A percentile compares a stretch with the other conserved stretches of the same genome.
Evolutionary conservation across 2,329 filamentous ascomycete species (phyloP).

Genomic region (Talaromyces sp.): DNA sequence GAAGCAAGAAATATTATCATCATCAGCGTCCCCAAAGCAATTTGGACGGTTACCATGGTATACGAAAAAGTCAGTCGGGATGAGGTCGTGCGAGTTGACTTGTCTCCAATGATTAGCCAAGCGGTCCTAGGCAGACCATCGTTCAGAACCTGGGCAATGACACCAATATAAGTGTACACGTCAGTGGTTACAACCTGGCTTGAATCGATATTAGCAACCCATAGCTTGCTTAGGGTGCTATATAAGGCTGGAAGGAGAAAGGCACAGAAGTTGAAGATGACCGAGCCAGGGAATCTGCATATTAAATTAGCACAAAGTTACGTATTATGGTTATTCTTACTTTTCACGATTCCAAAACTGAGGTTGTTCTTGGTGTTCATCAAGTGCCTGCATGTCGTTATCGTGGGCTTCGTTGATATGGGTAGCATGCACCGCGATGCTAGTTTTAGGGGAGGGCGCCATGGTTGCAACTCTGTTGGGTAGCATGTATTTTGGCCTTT

Average conservation of each 20-base stretch:
- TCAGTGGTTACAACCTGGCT: slow-evolving; percentile 60
- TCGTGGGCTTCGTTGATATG: not conserved
- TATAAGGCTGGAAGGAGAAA: not conserved
- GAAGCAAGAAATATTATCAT: slow-evolving; percentile 54
- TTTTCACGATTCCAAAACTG: not conserved
- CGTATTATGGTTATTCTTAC: not conserved
- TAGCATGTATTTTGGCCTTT: not conserved
- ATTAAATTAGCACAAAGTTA: not conserved
- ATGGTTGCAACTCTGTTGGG: not conserved
- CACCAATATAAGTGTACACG: slow-evolving; percentile 63
- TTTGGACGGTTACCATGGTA: slow-evolving; percentile 53
- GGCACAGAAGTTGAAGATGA: not conserved
- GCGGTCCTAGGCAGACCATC: slow-evolving; percentile 65
- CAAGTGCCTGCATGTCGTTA: not conserved
- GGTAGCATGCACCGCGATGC: not conserved
- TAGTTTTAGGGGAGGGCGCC: not conserved
- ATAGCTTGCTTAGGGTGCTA: slow-evolving; percentile 25
- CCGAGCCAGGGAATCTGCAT: not conserved
- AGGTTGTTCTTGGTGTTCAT: not conserved
- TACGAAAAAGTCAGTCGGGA: slow-evolving; percentile 56
- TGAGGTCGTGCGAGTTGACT: slow-evolving; percentile 45
- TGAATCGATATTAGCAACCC: slow-evolving; percentile 63
- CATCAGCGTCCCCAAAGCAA: slow-evolving; percentile 53
- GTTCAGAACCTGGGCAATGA: slow-evolving; percentile 64
- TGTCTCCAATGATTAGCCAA: slow-evolving; percentile 65